Conservation (phyloP, 106 monocot genomes). For the Triglochin maritima region DNA sequence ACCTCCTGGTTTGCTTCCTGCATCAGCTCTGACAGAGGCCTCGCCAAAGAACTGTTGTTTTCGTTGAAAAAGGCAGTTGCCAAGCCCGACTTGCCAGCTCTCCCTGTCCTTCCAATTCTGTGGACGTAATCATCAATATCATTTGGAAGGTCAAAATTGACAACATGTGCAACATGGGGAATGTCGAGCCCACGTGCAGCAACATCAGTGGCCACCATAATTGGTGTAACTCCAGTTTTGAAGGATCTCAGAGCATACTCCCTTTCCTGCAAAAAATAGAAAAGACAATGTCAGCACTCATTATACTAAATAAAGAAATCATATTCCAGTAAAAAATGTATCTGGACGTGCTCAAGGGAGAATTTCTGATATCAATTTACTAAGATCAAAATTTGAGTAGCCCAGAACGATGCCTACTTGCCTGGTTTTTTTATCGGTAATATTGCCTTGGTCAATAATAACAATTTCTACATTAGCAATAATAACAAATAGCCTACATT, state of each 20-base stretch:
- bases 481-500: too few relatives aligned
- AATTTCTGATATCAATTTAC: too few relatives aligned
- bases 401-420: too few relatives aligned
- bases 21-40: conserved; percentile 45
- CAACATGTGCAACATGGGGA: conserved; percentile 61
- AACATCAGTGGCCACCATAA: conserved; percentile 59
- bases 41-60: conserved; percentile 35
- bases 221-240: conserved; percentile 49
- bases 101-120: conserved; percentile 58
- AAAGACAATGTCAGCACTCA: not conserved
- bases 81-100: conserved; percentile 51
- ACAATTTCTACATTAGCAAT: too few relatives aligned
- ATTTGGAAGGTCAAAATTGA: conserved; percentile 67
- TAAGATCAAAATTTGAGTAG: too few relatives aligned
- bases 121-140: conserved; percentile 70
- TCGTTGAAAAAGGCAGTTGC: conserved; percentile 72
- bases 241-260: conserved; percentile 59
- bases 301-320: not conserved
- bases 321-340: not conserved
- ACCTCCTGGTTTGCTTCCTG: conserved; percentile 64
- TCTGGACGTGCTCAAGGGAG: too few relatives aligned
- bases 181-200: conserved; percentile 68
- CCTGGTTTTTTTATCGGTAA: too few relatives aligned
- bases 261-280: conserved; percentile 28
- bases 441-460: too few relatives aligned